Percentiles rank a stretch among this genome's conserved stretches.
phyloP scores from a whole-genome alignment of 2,329 filamentous ascomycete species.

The Penicillium rolfsii region DNA sequence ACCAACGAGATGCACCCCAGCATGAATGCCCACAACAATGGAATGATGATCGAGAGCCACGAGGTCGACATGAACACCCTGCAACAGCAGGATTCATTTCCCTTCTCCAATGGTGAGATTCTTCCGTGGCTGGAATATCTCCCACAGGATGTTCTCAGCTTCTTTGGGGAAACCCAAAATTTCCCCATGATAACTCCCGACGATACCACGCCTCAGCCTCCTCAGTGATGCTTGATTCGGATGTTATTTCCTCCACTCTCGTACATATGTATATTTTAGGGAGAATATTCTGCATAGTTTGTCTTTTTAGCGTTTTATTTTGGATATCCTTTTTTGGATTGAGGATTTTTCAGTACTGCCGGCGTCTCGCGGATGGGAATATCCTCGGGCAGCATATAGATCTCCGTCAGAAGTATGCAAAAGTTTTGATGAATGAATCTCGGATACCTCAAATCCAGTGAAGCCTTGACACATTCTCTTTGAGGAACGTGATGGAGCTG shows the following conservation, averaged over 20 bases:
- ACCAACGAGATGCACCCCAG: conserved; percentile 25
- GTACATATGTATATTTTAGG: conserved; percentile 24
- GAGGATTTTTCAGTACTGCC: not conserved
- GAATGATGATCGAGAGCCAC: conserved; percentile 74
- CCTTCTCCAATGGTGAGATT: conserved; percentile 60
- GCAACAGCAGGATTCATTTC: conserved; percentile 44
- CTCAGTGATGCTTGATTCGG: conserved; percentile 23
- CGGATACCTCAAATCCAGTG: not conserved
- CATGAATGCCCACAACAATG: conserved; percentile 25
- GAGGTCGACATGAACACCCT: conserved; percentile 74
- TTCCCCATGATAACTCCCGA: conserved; percentile 39
- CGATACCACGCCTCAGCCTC: conserved; percentile 28
- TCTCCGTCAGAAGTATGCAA: conserved; percentile 3
- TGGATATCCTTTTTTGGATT: conserved; percentile 7
- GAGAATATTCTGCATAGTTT: conserved; percentile 13
- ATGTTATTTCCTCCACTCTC: conserved; percentile 7
- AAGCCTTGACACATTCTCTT: too few species aligned
- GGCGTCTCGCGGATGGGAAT: conserved; percentile 5
- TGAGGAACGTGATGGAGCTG: not conserved
- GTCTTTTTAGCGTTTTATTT: conserved; percentile 9
- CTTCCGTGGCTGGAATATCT: conserved; percentile 77
- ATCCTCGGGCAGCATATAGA: conserved; percentile 8
- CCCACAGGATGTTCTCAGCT: conserved; percentile 65
- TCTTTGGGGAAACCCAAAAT: conserved; percentile 51
- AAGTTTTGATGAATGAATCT: not conserved